Conservation (phyloP, 495 filamentous ascomycete species). For the Penicillium crystallinum region DNA sequence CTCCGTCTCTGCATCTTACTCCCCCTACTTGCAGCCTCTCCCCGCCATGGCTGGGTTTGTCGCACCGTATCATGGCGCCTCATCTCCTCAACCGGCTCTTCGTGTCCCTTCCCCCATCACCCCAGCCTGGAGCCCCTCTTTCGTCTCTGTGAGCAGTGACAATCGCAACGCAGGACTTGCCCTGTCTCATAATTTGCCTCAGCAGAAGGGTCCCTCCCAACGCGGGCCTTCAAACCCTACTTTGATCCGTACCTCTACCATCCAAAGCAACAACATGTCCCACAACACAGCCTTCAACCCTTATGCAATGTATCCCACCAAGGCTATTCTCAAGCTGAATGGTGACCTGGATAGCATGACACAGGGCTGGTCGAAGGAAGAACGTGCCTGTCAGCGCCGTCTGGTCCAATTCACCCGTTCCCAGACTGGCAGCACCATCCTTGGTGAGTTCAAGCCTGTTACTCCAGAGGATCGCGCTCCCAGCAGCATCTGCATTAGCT, state of each 20-base stretch:
- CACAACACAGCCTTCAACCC: constrained; percentile 62
- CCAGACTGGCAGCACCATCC: constrained; percentile 70
- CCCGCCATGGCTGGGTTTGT: constrained; percentile 31
- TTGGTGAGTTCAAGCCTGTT: constrained; percentile 66
- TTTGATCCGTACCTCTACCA: constrained; percentile 78
- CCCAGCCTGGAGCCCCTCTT: constrained; percentile 43
- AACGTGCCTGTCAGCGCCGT: constrained; percentile 68
- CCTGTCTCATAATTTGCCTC: constrained; percentile 27
- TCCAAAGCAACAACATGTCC: constrained; percentile 49
- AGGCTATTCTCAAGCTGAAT: constrained; percentile 76
- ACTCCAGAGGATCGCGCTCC: constrained; percentile 60
- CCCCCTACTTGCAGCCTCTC: constrained; percentile 40
- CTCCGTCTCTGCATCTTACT: constrained; percentile 38
- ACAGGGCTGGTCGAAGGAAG: constrained; percentile 71
- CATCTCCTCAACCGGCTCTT: constrained; percentile 34
- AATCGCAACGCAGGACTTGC: constrained; percentile 28
- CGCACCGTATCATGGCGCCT: constrained; percentile 24
- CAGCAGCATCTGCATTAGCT: constrained; percentile 81
- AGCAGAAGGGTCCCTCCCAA: constrained; percentile 39
- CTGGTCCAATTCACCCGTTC: constrained; percentile 80
- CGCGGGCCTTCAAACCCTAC: constrained; percentile 52
- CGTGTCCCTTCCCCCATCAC: constrained; percentile 41
- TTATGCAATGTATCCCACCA: constrained; percentile 78
- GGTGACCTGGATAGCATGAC: constrained; percentile 81
- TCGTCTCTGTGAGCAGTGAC: constrained; percentile 26